phyloP scores from a whole-genome alignment of 2,329 filamentous ascomycete genomes.

The Colletotrichum cordylinicola region DNA sequence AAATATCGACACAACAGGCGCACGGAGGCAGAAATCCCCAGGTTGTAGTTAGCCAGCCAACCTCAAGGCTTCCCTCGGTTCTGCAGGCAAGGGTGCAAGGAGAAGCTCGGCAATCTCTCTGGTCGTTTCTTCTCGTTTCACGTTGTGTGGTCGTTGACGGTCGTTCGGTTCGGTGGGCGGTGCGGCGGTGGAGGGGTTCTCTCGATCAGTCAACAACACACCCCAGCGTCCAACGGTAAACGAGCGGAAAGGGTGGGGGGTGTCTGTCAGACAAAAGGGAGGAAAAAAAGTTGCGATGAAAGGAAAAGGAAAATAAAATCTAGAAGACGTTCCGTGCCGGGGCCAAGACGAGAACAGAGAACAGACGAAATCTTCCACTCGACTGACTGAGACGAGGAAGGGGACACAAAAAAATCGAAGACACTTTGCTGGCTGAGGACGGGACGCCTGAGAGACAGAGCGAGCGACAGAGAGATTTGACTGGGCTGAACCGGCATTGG shows the following conservation, averaged over 20 bases:
- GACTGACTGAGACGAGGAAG: background rate
- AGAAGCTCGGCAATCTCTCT: background rate
- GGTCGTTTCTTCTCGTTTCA: constrained; percentile 1
- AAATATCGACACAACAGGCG: background rate
- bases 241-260: constrained; percentile 2
- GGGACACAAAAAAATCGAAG: background rate
- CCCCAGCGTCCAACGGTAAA: background rate
- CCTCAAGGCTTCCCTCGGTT: background rate
- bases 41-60: background rate
- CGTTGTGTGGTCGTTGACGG: background rate
- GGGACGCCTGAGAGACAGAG: background rate
- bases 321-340: background rate
- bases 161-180: background rate
- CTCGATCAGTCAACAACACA: background rate
- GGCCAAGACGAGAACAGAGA: background rate
- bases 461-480: background rate
- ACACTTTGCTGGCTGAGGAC: background rate
- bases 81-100: background rate
- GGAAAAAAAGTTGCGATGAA: background rate
- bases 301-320: background rate
- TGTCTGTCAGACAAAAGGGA: background rate
- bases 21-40: background rate
- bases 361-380: background rate
- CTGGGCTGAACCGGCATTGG: background rate
- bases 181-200: constrained; percentile 14